Evolutionary conservation across 1,284 basidiomycete species (phyloP), one percentile per base, ranked within the genome.

Genomic region (Irpex sp.): DNA sequence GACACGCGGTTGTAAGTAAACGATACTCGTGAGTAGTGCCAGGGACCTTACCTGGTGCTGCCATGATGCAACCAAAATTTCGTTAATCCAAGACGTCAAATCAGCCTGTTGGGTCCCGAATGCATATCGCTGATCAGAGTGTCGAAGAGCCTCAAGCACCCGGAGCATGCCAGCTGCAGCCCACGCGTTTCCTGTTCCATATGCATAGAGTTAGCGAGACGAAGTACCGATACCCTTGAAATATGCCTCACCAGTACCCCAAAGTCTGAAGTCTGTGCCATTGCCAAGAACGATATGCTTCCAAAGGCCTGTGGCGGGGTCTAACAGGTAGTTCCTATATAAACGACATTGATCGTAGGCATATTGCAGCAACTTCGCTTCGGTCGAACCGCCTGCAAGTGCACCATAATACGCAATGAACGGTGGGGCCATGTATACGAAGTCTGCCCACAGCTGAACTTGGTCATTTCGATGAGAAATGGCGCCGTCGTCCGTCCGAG

Each of bases 351-450:
- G 91, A 60, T 85, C 80, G 74, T 90, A 90, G 0, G 90, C 88
- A 9, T 74, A 72, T 64, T 83, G 78, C 48, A 93, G 72, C 11
- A 92, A 75, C 0, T 77, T 74, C n/a, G 79, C 60, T 69, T 73
- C 70, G 68, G 78, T 58, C 75, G 69, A 63, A 73, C 84, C 78
- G 31, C 75, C 75, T 68, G 78, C 66, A 17, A 82, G 65, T 4
- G 78, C 78, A 5, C 88, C 92, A 68, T 86, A 92, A 73, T 88
- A 91, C 2, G 92, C 90, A 48, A 94, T 78, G 74, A 92, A 93
- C 1, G 92, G 91, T 2, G 92, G 91, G 1, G 83, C 86, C 89
- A 91, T 89, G 75, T 88, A 89, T 0, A 87, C 74, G 66, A 82
- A 88, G 72, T 87, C 85, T 13, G 84, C 76, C 84, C 85, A 86